phyloP scores from a whole-genome alignment of 768 basidiomycete species.

The Postia placenta region DNA sequence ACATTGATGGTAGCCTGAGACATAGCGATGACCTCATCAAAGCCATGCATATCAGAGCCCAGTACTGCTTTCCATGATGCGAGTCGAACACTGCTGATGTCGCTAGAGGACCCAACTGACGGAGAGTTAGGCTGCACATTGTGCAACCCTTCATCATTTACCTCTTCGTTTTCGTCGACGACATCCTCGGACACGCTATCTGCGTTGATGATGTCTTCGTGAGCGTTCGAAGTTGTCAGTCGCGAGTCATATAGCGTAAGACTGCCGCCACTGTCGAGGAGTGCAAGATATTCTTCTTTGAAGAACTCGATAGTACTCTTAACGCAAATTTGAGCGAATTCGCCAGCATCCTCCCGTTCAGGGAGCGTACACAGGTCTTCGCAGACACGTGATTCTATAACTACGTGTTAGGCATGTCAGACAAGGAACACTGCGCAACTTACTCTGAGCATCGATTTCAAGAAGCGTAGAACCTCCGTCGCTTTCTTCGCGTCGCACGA shows the following conservation, averaged over 20 bases:
- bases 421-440: not conserved
- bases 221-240: not conserved
- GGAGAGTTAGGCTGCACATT: not conserved
- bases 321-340: not conserved
- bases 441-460: slow-evolving; percentile 14
- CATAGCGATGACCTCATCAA: slow-evolving; percentile 20
- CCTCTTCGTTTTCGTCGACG: not conserved
- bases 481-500: slow-evolving; percentile 9
- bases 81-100: not conserved
- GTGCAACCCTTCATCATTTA: not conserved
- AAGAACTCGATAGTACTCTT: slow-evolving; percentile 1
- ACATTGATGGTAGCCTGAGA: slow-evolving; percentile 20
- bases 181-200: not conserved
- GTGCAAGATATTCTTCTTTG: slow-evolving; percentile 17
- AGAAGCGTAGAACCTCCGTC: slow-evolving; percentile 12
- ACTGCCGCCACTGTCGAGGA: slow-evolving; percentile 13
- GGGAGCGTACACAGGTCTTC: not conserved
- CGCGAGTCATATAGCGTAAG: slow-evolving; percentile 14
- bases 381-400: not conserved
- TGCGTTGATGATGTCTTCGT: not conserved
- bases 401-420: not conserved
- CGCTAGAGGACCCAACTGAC: not conserved
- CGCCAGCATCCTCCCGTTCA: not conserved
- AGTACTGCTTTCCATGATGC: slow-evolving; percentile 9
- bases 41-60: slow-evolving; percentile 15